Evolutionary conservation across 2,329 filamentous ascomycete genomes (phyloP), one percentile per base, ranked within the genome.

Genomic region (Dactylellina leptospora): DNA sequence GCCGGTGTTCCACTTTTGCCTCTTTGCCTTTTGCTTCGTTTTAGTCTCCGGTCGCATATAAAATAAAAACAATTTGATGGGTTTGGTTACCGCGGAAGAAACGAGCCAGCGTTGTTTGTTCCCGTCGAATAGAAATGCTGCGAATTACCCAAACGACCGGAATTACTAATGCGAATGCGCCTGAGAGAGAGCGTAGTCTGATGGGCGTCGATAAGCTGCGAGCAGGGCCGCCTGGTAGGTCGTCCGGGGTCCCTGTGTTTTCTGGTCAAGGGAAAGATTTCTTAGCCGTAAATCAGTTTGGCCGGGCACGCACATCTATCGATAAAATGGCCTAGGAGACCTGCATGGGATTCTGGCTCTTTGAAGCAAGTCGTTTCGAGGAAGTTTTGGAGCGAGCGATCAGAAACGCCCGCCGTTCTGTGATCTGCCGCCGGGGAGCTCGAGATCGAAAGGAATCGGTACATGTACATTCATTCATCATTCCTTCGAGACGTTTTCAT

Each of bases 401-500:
- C 6, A 33, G 51, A 53, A 63, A 54, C 48, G 59, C 33, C 42
- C 16, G 47, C 36, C 33, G 47, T 59, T 54, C 38, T 59, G 30
- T 36, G 45, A 54, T 68, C 54, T 68, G 55, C 63, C 45, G 38
- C 38, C n/a, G 28, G 55, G 64, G 59, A 47, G 30, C 55, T 70
- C 48, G 27, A 55, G 56, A 61, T 50, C 40, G 38, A 45, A 18
- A 18, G n/a, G 22, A n/a, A 8, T n/a, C n/a, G 44, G 44, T 47
- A 16, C 9, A 50, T 4, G n/a, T 50, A 30, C 11, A 4, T 16
- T 8, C 47, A 16, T 16, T 23, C 18, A 8, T n/a, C n/a, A 36
- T 9, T 38, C 25, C 64, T 70, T 70, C 55, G 54, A 33, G 55
- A 70, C 38, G 64, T 70, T 70, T 70, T 54, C 42, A 40, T 58